Base-by-base conservation (phyloP, 2,329 filamentous ascomycete species). In the Neofusicoccum cordaticola region DNA sequence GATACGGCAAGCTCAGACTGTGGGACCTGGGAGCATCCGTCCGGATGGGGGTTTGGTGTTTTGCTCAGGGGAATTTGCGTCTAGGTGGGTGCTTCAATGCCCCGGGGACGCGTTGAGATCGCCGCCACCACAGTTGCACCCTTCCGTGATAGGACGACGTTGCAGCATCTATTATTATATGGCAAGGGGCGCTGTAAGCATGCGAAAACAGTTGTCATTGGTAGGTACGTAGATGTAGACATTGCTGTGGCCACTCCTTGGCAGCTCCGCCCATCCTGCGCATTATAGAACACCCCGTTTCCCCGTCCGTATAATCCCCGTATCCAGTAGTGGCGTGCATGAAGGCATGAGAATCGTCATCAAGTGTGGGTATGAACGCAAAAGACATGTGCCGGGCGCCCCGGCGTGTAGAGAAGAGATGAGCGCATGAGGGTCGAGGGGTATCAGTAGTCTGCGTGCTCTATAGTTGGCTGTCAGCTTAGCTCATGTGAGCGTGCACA, bases 341-440 rank as follows among this genome's bases (percentile, higher is more conserved):
- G 11, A 60, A 60, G 42, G 31, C 41, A 37, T 60, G n/a, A 47
- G 44, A 37, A 37, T 60, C 56, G 56, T 60, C 56, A 47, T 60
- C 27, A 42, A 47, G 11, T 13, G 56, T 37, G 39, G 42, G 27
- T 47, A 34, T 47, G 42, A 7, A 35, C 27, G 27, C 19, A 35
- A 60, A 34, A 17, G 7, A 51, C 8, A 13, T 22, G 27, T n/a
- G 15, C 31, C 12, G 27, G 15, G 13, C 7, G 19, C 17, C 12
- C 37, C 3, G 27, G 41, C 42, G 31, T 47, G 12, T 31, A 44
- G 22, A 44, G 31, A 9, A 45, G 17, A 34, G 31, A 6, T 15
- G 56, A 31, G 42, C 27, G 56, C 56, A 47, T 60, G 27, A 47
- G 42, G 8, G 39, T 60, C 31, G 41, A 6, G 27, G 56, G 56